Conservation (phyloP, 75 land plant species). For the Adiantum capillusveneris region DNA sequence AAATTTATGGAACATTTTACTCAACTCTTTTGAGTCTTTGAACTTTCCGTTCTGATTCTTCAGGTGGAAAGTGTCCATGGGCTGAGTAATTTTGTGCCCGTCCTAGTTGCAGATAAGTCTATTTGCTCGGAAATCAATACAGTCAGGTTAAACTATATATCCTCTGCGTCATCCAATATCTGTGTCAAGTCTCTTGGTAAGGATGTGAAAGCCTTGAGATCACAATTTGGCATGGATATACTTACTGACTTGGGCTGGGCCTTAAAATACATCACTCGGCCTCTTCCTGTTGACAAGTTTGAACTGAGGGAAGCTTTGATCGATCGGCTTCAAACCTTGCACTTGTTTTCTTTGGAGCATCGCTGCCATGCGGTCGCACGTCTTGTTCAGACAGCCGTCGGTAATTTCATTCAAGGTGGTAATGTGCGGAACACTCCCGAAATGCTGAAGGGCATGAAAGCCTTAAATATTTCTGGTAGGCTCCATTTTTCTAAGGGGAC, state of each 20-base stretch:
- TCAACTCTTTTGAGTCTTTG: not conserved
- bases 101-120: constrained; percentile 55
- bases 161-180: not conserved
- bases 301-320: not conserved
- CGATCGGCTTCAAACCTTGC: constrained; percentile 10
- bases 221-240: constrained; percentile 26
- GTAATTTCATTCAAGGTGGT: no score
- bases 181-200: not conserved
- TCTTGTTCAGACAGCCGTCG: constrained; percentile 10
- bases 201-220: constrained; percentile 11
- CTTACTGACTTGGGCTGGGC: constrained; percentile 80
- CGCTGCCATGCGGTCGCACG: constrained; percentile 6
- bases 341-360: constrained; percentile 3
- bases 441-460: no score
- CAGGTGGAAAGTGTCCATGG: constrained; percentile 82
- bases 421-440: no score
- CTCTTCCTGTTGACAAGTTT: not conserved
- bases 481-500: no score
- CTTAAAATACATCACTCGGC: constrained; percentile 18
- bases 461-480: no score
- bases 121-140: constrained; percentile 56
- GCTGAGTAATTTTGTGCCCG: constrained; percentile 69
- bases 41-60: constrained; percentile 7
- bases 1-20: not conserved
- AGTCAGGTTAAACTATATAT: constrained; percentile 19